Percentiles rank a stretch among this genome's conserved stretches.
Evolutionary conservation across 805 yeast genomes (phyloP).

Genomic region (Spencermartinsiella europaea): DNA sequence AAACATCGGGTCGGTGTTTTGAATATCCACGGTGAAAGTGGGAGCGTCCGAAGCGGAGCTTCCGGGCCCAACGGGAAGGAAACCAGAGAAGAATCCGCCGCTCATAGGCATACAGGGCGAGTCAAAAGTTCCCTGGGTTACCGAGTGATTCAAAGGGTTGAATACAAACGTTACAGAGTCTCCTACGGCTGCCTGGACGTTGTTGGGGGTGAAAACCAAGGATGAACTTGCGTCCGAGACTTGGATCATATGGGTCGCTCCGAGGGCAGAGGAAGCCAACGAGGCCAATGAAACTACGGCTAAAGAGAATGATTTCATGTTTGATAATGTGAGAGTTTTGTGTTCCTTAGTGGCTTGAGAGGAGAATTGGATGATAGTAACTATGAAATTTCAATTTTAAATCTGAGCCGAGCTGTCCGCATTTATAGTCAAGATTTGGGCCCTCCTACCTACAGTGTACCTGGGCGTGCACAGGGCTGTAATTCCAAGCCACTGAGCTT

Average conservation of each 20-base stretch:
- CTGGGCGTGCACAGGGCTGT: no score
- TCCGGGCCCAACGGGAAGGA: conserved; percentile 9
- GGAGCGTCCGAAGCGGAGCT: conserved; percentile 5
- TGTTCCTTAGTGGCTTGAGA: no score
- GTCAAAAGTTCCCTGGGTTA: conserved; percentile 20
- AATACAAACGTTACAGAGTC: conserved; percentile 20
- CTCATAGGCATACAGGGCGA: conserved; percentile 18
- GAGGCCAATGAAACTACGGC: neutral
- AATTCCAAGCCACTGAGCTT: no score
- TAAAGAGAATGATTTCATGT: conserved; percentile 1
- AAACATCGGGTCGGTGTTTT: conserved; percentile 22
- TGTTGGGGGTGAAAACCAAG: conserved; percentile 15
- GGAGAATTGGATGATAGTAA: no score
- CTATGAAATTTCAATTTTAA: no score
- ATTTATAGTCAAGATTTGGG: no score
- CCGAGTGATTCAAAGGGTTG: conserved; percentile 18
- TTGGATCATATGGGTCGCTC: conserved; percentile 2
- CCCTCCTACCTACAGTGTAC: no score
- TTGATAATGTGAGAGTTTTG: no score
- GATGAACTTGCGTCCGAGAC: conserved; percentile 8
- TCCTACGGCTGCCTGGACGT: conserved; percentile 20
- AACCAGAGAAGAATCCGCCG: conserved; percentile 21
- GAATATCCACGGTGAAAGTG: conserved; percentile 17
- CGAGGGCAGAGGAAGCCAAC: neutral
- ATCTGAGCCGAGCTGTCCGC: no score